Evolutionary conservation across 352 stramenopile species (phyloP), one percentile per base, ranked within the genome.

Genomic region (Pythium volutum): DNA sequence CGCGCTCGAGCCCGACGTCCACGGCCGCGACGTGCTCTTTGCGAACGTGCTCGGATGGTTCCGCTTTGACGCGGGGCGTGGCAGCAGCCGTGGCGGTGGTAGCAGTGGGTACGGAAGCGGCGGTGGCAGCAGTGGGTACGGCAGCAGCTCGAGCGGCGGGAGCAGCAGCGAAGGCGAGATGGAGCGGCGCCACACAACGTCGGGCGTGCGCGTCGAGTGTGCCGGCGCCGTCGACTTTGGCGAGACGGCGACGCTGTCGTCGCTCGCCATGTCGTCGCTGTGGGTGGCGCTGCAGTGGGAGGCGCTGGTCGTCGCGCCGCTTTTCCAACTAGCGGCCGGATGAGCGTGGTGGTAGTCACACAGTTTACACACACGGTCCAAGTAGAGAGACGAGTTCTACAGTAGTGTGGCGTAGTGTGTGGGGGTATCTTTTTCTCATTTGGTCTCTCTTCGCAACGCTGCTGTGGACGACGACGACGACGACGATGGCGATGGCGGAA

Each of bases 261-360:
- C 55, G 33, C 62, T 88, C 6, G 79, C 79, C 18, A 85, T 85
- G 74, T 73, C 83, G 59, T 84, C 79, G 51, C 61, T 91, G 51
- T 85, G 77, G 31, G 69, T 87, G 23, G 81, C 75, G 31, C 66
- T 87, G 46, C 79, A 76, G 62, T 89, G 81, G 79, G 79, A 89
- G 57, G 73, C 55, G 20, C 81, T 83, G 48, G 83, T 88, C 65
- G 74, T 91, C 16, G 62, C 66, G 3, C 81, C 81, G 2, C 60
- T 84, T 14, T 91, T 91, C 64, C 69, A 62, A 8, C 63, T 91
- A 2, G 26, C 29, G 0, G 26, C 29, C 0, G 34, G 34, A 8
- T 70, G 50, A 61, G 4, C 20, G 27, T 47, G n/a, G 22, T 16
- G 3, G 43, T 27, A 20, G 5, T 29, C 25, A 38, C 7, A 38